Evolutionary conservation across 1,139 yeast species (phyloP).

Genomic region (Debaryomyces sp.): DNA sequence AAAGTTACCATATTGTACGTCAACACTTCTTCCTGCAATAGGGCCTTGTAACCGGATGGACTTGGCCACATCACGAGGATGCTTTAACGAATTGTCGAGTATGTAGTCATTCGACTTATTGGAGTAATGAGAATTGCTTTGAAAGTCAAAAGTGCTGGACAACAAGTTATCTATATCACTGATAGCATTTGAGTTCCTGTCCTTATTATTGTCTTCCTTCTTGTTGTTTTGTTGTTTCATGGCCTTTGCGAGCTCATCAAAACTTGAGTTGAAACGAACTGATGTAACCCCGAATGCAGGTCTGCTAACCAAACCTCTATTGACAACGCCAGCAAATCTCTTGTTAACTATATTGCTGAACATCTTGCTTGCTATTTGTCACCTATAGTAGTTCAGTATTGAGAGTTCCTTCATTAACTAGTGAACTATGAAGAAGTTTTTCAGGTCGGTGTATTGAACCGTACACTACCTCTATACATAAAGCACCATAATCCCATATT

Average conservation of each 20-base stretch:
- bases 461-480: neutral
- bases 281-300: conserved; percentile 4
- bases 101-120: conserved; percentile 11
- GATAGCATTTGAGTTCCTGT: conserved; percentile 10
- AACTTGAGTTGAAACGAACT: conserved; percentile 26
- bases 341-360: conserved; percentile 7
- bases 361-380: conserved; percentile 3
- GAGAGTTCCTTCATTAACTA: neutral
- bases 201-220: conserved; percentile 2
- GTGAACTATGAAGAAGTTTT: conserved; percentile 5
- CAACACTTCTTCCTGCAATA: conserved; percentile 45
- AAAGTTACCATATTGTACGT: conserved; percentile 37
- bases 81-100: conserved; percentile 27
- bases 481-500: neutral
- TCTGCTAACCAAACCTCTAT: neutral
- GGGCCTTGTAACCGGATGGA: conserved; percentile 41
- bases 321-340: neutral
- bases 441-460: neutral
- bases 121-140: conserved; percentile 1
- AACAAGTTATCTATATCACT: conserved; percentile 13
- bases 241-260: conserved; percentile 27
- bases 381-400: neutral
- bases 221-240: conserved; percentile 18
- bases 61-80: conserved; percentile 50
- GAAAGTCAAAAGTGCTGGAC: conserved; percentile 7